phyloP scores from a whole-genome alignment of 75 land plant species.

The Chamaecyparis obtusa region DNA sequence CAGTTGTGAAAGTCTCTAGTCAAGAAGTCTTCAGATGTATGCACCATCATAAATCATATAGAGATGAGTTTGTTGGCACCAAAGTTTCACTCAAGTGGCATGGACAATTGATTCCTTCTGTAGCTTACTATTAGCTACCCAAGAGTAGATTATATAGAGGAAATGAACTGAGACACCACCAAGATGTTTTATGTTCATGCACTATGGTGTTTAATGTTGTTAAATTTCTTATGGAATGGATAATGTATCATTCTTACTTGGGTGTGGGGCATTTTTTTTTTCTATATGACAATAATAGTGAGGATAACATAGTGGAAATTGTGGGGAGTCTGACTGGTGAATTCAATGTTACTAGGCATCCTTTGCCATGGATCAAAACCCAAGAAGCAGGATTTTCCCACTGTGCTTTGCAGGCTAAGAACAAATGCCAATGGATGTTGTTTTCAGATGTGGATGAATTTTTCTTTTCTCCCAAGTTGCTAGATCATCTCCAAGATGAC shows the following conservation, averaged over 20 bases:
- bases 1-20: constrained; percentile 47
- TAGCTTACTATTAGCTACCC: constrained; percentile 26
- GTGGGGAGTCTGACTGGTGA: constrained; percentile 18
- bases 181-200: constrained; percentile 53
- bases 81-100: constrained; percentile 18
- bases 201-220: constrained; percentile 83
- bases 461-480: constrained; percentile 27
- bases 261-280: constrained; percentile 73
- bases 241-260: constrained; percentile 61
- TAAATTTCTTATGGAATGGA: constrained; percentile 82
- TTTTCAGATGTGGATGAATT: constrained; percentile 87
- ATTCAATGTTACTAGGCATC: constrained; percentile 27
- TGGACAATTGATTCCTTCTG: constrained; percentile 17
- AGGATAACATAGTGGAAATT: constrained; percentile 42
- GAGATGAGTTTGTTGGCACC: constrained; percentile 2
- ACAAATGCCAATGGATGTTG: constrained; percentile 69
- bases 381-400: constrained; percentile 96
- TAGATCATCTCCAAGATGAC: too few species aligned
- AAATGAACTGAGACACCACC: not conserved
- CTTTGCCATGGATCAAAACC: constrained; percentile 86
- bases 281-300: constrained; percentile 89
- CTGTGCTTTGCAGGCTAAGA: constrained; percentile 31
- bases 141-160: not conserved
- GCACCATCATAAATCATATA: constrained; percentile 29
- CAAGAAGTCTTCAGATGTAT: constrained; percentile 87